Percentiles rank a stretch among this genome's conserved stretches.
These are phyloP conservation scores for Uronychia setigera DNA, from an alignment of 73 alveolate genomes.

Conservation along the genomic window DNA sequence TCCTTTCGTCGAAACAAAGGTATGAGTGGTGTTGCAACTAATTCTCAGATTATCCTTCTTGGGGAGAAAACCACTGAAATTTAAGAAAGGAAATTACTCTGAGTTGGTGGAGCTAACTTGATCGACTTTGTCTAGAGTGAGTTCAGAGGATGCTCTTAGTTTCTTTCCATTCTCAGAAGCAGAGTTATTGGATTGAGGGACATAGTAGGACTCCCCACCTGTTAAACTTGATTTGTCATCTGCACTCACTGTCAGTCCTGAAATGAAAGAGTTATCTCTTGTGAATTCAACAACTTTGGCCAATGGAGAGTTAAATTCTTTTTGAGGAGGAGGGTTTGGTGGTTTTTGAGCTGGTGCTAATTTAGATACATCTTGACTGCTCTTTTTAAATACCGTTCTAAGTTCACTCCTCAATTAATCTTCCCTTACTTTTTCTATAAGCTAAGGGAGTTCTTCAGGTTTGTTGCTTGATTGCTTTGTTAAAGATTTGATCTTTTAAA, in stretches of 20 bases:
- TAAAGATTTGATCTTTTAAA: neutral
- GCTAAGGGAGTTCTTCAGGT: too few relatives aligned
- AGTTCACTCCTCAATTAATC: too few relatives aligned
- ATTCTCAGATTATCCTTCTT: neutral
- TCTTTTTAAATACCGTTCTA: too few relatives aligned
- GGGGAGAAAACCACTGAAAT: neutral
- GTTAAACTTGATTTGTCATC: neutral
- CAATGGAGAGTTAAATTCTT: too few relatives aligned
- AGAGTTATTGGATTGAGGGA: neutral
- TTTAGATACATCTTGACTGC: too few relatives aligned
- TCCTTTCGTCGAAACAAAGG: too few relatives aligned
- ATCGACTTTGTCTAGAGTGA: neutral
- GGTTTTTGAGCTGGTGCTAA: too few relatives aligned
- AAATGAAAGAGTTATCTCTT: neutral
- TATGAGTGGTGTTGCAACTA: too few relatives aligned
- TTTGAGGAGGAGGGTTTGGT: too few relatives aligned
- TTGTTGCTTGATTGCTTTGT: too few relatives aligned
- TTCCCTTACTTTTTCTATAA: neutral
- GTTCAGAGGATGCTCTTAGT: neutral
- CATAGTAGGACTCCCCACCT: slow-evolving; percentile 2
- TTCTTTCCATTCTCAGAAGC: neutral
- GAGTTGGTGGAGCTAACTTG: neutral
- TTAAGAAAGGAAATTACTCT: neutral
- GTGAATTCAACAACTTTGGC: neutral
- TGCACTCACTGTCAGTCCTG: slow-evolving; percentile 1